A percentile compares a stretch with the other conserved stretches of the same genome.
These are phyloP conservation scores for Hypoxylon lienhwacheense DNA, from an alignment of 495 filamentous ascomycete genomes.

Conservation along the genomic window DNA sequence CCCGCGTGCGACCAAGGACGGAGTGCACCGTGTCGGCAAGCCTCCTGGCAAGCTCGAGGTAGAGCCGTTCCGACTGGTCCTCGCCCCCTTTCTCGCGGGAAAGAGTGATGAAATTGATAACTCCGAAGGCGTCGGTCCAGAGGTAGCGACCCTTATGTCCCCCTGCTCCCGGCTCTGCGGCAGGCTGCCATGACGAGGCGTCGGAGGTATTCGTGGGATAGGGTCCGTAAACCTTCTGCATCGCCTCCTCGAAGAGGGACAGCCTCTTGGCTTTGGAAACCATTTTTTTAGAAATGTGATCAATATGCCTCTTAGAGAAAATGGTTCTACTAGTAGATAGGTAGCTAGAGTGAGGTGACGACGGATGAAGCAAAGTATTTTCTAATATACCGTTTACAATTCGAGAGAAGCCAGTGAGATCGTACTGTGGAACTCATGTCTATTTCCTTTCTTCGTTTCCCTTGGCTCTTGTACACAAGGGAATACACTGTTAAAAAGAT, in stretches of 20 bases:
- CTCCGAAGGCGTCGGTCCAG: constrained; percentile 71
- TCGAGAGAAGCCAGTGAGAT: too few relatives aligned
- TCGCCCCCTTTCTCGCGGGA: constrained; percentile 46
- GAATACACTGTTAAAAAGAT: neutral
- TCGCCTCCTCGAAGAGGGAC: constrained; percentile 43
- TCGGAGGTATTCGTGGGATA: constrained; percentile 37
- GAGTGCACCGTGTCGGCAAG: constrained; percentile 60
- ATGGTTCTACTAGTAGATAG: too few relatives aligned
- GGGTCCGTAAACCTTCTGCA: constrained; percentile 48
- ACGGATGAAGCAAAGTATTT: too few relatives aligned
- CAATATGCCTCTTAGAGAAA: too few relatives aligned
- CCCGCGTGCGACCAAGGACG: constrained; percentile 58
- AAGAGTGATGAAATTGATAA: constrained; percentile 67
- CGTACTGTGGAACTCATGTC: too few relatives aligned
- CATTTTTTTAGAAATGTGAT: neutral
- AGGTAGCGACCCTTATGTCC: constrained; percentile 68
- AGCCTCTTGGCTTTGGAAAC: constrained; percentile 4
- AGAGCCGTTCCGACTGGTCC: constrained; percentile 37
- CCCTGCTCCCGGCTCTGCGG: constrained; percentile 50
- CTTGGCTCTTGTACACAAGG: too few relatives aligned
- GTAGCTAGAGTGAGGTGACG: too few relatives aligned
- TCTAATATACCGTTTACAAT: too few relatives aligned
- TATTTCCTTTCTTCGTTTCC: too few relatives aligned
- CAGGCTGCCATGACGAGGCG: constrained; percentile 38
- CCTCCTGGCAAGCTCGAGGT: constrained; percentile 55